Percentiles rank a stretch among this genome's conserved stretches.
phyloP scores from a whole-genome alignment of 192 early-diverging fungal genomes.

The Rhizoclosmatium globosum region DNA sequence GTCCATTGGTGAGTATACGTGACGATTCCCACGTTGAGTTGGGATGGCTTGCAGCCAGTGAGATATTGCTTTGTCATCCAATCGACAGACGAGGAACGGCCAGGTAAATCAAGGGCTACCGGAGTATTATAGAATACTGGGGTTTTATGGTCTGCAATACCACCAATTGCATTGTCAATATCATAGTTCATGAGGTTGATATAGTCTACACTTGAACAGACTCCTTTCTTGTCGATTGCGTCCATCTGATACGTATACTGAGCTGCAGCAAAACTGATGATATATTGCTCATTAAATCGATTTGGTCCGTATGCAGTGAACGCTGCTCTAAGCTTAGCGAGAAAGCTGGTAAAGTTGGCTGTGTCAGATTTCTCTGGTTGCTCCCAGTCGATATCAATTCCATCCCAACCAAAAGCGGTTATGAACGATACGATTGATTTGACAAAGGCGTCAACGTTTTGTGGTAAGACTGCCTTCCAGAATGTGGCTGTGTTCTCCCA shows the following conservation, averaged over 20 bases:
- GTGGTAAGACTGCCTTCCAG: conserved; percentile 28
- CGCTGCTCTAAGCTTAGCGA: conserved; percentile 22
- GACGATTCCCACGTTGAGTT: too few relatives aligned
- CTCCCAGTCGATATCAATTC: conserved; percentile 51
- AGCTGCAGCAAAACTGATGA: conserved; percentile 37
- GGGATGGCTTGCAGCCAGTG: too few relatives aligned
- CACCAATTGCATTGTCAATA: conserved; percentile 37
- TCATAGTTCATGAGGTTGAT: conserved; percentile 48
- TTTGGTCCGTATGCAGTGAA: neutral
- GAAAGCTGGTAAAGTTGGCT: conserved; percentile 17
- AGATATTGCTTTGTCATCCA: too few relatives aligned
- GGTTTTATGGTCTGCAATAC: conserved; percentile 38
- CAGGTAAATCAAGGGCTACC: too few relatives aligned
- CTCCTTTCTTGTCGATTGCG: conserved; percentile 14
- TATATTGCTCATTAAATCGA: neutral
- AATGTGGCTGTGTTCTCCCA: conserved; percentile 46
- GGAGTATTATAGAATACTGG: conserved; percentile 37
- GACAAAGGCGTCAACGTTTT: conserved; percentile 40
- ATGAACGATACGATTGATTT: conserved; percentile 34
- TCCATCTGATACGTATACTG: conserved; percentile 43
- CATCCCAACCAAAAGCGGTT: conserved; percentile 43
- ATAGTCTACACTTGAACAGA: conserved; percentile 34
- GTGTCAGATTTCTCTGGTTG: conserved; percentile 38
- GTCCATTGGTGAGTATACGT: too few relatives aligned
- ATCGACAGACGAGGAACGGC: too few relatives aligned